A percentile compares a stretch with the other conserved stretches of the same genome.
Conservation (phyloP, 495 filamentous ascomycete genomes). For the Neurospora tetraspora region DNA sequence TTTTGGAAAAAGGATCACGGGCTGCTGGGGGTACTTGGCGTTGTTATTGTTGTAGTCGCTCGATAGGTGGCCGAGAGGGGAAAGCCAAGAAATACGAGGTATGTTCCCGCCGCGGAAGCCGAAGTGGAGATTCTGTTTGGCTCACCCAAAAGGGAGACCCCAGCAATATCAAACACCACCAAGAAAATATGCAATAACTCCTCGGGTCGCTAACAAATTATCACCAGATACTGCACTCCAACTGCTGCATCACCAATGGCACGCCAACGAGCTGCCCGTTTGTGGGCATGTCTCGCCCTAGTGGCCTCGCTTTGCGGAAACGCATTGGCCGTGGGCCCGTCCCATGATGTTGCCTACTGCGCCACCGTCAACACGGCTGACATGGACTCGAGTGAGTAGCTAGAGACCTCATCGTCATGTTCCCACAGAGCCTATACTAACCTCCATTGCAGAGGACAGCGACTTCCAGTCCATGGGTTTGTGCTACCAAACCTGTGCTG, state of each 20-base stretch:
- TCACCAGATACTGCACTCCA: not conserved
- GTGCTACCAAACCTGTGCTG: slow-evolving; percentile 28
- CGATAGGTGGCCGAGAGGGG: not conserved
- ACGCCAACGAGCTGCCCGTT: slow-evolving; percentile 8
- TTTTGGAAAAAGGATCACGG: not conserved
- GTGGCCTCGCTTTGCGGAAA: slow-evolving; percentile 7
- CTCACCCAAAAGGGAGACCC: not conserved
- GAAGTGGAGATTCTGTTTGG: not conserved
- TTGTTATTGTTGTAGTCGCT: not conserved
- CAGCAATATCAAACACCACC: not conserved
- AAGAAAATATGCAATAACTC: not conserved
- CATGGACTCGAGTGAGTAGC: slow-evolving; percentile 2
- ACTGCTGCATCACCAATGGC: slow-evolving; percentile 11
- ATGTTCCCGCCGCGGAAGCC: not conserved
- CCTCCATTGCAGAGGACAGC: slow-evolving; percentile 23
- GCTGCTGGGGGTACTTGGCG: not conserved
- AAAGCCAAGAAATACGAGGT: not conserved
- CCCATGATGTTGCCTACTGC: slow-evolving; percentile 28
- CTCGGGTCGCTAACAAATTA: not conserved
- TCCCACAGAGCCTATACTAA: not conserved
- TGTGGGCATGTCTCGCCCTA: slow-evolving; percentile 12
- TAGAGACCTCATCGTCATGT: not conserved
- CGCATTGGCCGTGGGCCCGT: slow-evolving; percentile 13
- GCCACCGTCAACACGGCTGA: slow-evolving; percentile 29
- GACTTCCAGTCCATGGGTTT: slow-evolving; percentile 38